Evolutionary conservation across 495 filamentous ascomycete species (phyloP).

Genomic region (Talaromyces wortmannii): DNA sequence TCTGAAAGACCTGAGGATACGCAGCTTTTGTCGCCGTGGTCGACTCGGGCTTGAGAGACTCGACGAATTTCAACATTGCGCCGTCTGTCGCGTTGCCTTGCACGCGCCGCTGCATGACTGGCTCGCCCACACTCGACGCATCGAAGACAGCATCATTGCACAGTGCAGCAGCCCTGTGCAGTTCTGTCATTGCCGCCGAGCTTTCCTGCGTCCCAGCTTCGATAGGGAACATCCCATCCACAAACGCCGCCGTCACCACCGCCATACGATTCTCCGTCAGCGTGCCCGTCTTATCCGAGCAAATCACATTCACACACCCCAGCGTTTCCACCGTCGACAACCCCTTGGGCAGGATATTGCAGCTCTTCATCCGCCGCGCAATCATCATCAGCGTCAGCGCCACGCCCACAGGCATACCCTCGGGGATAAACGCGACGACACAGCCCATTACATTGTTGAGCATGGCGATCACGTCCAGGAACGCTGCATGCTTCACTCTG

Average conservation of each 20-base stretch:
- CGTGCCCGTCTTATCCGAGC: constrained; percentile 66
- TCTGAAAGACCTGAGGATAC: constrained; percentile 51
- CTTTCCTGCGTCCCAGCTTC: neutral
- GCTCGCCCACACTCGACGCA: constrained; percentile 38
- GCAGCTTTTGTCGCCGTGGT: constrained; percentile 30
- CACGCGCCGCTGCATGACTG: constrained; percentile 46
- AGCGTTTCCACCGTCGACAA: constrained; percentile 65
- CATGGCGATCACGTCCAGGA: constrained; percentile 58
- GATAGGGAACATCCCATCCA: neutral
- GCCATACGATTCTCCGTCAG: constrained; percentile 59
- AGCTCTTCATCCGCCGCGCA: constrained; percentile 54
- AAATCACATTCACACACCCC: constrained; percentile 59
- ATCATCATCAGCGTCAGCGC: constrained; percentile 49
- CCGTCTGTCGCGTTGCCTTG: constrained; percentile 66
- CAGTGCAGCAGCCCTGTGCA: constrained; percentile 44
- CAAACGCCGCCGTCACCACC: constrained; percentile 22
- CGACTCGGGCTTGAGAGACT: constrained; percentile 36
- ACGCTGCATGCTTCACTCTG: constrained; percentile 46
- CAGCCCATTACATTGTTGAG: constrained; percentile 58
- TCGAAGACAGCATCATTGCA: constrained; percentile 68
- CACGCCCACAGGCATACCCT: constrained; percentile 59
- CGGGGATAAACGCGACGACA: constrained; percentile 63
- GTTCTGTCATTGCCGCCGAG: constrained; percentile 32
- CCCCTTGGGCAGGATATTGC: constrained; percentile 59
- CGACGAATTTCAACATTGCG: constrained; percentile 58